Conservation (phyloP, 2,329 filamentous ascomycete genomes). For the Colletotrichum sp. region DNA sequence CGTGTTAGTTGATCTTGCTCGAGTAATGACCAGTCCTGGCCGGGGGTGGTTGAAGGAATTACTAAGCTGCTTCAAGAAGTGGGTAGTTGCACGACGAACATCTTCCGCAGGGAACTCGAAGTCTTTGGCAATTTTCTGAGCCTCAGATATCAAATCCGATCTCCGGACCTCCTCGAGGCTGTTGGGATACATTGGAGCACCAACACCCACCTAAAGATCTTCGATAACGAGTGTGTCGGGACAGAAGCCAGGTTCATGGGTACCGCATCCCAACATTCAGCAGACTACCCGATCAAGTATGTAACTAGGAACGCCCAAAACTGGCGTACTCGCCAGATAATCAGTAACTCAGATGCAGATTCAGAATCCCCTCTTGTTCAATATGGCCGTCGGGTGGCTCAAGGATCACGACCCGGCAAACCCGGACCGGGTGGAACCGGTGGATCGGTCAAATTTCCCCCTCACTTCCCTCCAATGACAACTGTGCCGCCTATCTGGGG, state of each 20-base stretch:
- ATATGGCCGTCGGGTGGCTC: not conserved
- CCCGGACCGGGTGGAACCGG: not conserved
- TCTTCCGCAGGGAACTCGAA: not conserved
- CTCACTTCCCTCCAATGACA: constrained; percentile 14
- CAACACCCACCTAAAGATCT: not conserved
- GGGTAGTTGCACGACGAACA: constrained; percentile 15
- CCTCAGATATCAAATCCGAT: not conserved
- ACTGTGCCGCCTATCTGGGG: not conserved
- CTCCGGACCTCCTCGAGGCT: not conserved
- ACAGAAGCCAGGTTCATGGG: constrained; percentile 10
- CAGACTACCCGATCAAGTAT: constrained; percentile 16
- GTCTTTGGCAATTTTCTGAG: not conserved
- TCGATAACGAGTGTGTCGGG: not conserved
- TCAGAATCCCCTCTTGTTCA: not conserved
- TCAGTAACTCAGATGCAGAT: not conserved
- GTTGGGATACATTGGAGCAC: not conserved
- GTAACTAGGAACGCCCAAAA: not conserved
- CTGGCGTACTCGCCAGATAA: not conserved
- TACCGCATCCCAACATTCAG: not conserved
- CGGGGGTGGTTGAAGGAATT: not conserved
- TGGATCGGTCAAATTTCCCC: not conserved
- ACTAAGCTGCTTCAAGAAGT: constrained; percentile 26
- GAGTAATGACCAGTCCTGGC: not conserved
- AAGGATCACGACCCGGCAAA: not conserved
- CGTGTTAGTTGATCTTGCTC: not conserved